Evolutionary conservation across 345 rosid genomes (phyloP), one percentile per base, ranked within the genome.

Genomic region (Reutealis trisperma): DNA sequence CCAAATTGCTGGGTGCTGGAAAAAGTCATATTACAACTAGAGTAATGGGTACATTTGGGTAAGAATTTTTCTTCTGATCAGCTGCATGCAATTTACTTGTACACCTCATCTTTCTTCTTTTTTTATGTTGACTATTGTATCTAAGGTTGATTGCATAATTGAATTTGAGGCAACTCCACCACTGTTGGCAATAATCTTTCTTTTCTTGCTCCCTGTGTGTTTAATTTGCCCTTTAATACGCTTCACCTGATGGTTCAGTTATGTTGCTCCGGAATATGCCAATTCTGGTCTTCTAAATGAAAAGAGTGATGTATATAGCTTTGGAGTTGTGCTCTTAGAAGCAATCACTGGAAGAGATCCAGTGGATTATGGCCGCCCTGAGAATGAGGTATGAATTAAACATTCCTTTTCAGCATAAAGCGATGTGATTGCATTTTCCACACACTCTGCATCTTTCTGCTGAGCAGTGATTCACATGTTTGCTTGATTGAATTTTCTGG

Each of bases 21-120:
- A 89, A 86, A 79, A 92, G 91, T 80, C 88, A 90, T 63, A 87
- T 95, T 71, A 92, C 97, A 65, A 95, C 99, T 54, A 87, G 98
- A 86, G 98, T 95, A 63, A 95, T 95, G 99, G 98, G 99, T 74
- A 95, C 99, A 55, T 95, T 95, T 54, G 99, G 99, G 97, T 95
- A 84, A 88, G 96, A 84, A 52, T 58, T 78, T 76, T 58, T 51
- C 55, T 70, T 60, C 51, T 51, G 11, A 25, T 75, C 67, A 42
- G 63, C 64, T 64, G 45, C 76, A 27, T 67, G 32, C 47, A 42
- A 78, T 27, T 30, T 34, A 69, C 59, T 65, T 16, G 65, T 67
- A 22, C 34, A 24, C 25, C 32, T 3, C 21, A 10, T 79, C 70
- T 0, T 60, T 70, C n/a, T 52, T 21, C 2, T 27, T 49, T 44